Evolutionary conservation across 129 eudicot species (phyloP).

Genomic region (Heracleum sosnowskyi): DNA sequence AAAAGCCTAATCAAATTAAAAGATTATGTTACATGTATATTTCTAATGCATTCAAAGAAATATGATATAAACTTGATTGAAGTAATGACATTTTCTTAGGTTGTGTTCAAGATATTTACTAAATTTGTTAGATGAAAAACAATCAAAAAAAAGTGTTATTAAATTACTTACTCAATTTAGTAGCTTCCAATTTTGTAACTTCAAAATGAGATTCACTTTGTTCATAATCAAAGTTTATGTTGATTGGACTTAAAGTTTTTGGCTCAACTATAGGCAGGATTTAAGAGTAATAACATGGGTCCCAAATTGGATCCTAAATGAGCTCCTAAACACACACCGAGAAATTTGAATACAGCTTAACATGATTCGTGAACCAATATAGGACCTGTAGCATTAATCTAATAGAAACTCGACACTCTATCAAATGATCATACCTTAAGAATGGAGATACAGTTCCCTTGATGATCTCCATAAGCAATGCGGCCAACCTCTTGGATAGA

Average conservation of each 20-base stretch:
- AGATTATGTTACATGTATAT: background rate
- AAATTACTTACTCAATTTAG: background rate
- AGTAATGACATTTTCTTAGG: background rate
- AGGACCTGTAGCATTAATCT: no score
- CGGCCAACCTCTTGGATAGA: no score
- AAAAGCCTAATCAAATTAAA: conserved; percentile 17
- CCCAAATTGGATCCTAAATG: no score
- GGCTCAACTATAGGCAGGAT: no score
- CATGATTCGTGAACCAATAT: no score
- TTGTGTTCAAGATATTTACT: background rate
- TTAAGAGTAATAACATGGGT: no score
- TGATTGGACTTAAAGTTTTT: background rate
- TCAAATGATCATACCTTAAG: conserved; percentile 34
- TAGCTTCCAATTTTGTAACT: background rate
- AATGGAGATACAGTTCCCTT: conserved; percentile 66
- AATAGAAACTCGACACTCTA: background rate
- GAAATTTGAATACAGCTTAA: no score
- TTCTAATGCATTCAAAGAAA: background rate
- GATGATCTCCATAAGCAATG: conserved; percentile 61
- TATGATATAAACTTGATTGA: background rate
- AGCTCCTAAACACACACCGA: no score
- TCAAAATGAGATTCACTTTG: background rate
- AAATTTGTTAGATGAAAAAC: background rate
- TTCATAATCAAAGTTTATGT: background rate
- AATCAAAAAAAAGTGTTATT: background rate